These are phyloP conservation scores for Dactylellina leptospora DNA, from an alignment of 2,329 filamentous ascomycete genomes.

Conservation along the genomic window DNA sequence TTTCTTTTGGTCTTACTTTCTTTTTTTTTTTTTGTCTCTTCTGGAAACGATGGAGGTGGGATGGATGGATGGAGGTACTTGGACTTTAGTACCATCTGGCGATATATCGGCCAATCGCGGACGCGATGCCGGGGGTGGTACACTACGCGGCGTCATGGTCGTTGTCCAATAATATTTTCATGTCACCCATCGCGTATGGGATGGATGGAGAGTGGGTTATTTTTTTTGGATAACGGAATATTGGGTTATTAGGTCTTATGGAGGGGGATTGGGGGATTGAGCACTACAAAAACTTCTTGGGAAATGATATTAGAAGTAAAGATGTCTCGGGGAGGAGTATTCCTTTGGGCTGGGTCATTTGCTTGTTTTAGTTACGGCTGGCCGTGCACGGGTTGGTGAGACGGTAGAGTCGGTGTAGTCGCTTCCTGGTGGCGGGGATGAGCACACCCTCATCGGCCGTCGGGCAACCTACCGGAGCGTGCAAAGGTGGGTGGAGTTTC, in stretches of 20 bases:
- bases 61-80: no score
- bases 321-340: no score
- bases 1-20: neutral
- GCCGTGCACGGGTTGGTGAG: no score
- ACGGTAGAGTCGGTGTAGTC: no score
- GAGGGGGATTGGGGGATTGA: neutral
- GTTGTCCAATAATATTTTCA: conserved; percentile 3
- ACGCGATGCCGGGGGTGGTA: neutral
- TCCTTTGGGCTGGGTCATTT: no score
- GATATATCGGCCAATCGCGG: neutral
- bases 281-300: no score
- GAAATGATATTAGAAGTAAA: no score
- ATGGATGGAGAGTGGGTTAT: conserved; percentile 1
- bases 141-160: conserved; percentile 1
- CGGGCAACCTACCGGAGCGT: no score
- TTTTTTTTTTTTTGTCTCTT: neutral
- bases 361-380: no score
- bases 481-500: no score
- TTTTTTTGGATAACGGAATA: neutral
- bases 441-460: no score
- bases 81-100: neutral
- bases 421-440: no score
- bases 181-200: conserved; percentile 7
- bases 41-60: neutral
- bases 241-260: neutral